phyloP scores from a whole-genome alignment of 352 stramenopile genomes.

The Pythium phragmiticola region DNA sequence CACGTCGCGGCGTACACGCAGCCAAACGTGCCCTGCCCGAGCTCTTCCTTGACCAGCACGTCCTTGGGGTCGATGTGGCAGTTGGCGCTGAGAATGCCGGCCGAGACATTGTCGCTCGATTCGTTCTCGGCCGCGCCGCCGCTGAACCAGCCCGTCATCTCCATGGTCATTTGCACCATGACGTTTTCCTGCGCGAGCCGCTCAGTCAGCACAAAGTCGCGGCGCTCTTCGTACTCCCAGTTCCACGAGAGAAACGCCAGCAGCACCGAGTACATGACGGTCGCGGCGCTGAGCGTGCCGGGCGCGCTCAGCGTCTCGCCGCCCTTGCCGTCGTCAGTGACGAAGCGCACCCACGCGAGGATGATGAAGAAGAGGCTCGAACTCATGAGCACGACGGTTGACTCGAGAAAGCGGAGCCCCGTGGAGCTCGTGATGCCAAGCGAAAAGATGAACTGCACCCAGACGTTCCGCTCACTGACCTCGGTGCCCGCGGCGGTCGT shows the following conservation, averaged over 20 bases:
- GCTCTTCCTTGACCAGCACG: constrained; percentile 74
- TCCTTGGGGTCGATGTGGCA: constrained; percentile 85
- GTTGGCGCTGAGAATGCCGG: constrained; percentile 72
- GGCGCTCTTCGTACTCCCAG: constrained; percentile 88
- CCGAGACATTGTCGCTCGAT: constrained; percentile 37
- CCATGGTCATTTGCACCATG: constrained; percentile 88
- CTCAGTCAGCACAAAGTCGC: constrained; percentile 80
- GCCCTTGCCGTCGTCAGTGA: constrained; percentile 6
- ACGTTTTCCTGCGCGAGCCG: constrained; percentile 83
- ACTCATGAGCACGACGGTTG: constrained; percentile 44
- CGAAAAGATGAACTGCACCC: constrained; percentile 87
- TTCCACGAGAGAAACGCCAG: constrained; percentile 83
- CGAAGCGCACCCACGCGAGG: constrained; percentile 66
- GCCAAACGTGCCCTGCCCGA: constrained; percentile 76
- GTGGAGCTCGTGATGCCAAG: constrained; percentile 81
- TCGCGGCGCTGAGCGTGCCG: constrained; percentile 67
- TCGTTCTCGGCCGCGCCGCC: constrained; percentile 62
- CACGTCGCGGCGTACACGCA: constrained; percentile 73
- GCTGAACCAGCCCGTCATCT: constrained; percentile 88
- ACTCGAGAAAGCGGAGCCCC: constrained; percentile 72
- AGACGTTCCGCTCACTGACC: constrained; percentile 81
- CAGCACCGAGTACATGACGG: constrained; percentile 77
- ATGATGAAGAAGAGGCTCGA: constrained; percentile 79
- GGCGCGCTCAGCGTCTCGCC: constrained; percentile 56
- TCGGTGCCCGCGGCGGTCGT: constrained; percentile 69